Percentiles rank a stretch among this genome's conserved stretches.
Evolutionary conservation across 1,284 basidiomycete species (phyloP).

Genomic region (Neolentinus lepideus): DNA sequence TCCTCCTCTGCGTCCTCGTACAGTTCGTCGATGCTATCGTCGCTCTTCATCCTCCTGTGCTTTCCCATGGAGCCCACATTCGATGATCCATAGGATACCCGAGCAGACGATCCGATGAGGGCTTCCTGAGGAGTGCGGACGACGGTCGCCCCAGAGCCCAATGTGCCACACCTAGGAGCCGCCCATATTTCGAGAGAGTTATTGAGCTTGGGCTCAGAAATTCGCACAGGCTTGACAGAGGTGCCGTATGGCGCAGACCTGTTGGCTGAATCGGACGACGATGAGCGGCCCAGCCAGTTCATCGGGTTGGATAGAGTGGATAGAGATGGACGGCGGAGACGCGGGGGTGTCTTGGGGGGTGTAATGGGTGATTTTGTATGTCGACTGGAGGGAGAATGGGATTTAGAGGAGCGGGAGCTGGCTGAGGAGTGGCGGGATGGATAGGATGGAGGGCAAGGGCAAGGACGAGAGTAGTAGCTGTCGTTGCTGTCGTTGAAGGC

Average conservation of each 20-base stretch:
- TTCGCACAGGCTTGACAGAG: conserved; percentile 39
- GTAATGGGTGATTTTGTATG: conserved; percentile 7
- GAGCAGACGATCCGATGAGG: conserved; percentile 23
- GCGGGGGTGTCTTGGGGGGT: conserved; percentile 14
- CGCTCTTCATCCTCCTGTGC: conserved; percentile 1
- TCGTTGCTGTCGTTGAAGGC: background rate
- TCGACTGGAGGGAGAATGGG: background rate
- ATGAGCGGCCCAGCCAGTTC: conserved; percentile 26
- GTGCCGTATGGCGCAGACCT: background rate
- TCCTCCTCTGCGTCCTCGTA: conserved; percentile 18
- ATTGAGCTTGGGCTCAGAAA: conserved; percentile 55
- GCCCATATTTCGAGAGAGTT: conserved; percentile 37
- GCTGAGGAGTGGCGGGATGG: background rate
- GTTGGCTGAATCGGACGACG: conserved; percentile 17
- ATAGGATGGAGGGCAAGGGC: background rate
- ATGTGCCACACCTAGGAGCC: conserved; percentile 34
- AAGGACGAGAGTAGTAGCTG: background rate
- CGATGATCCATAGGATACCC: background rate
- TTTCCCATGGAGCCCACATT: background rate
- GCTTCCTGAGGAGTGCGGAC: conserved; percentile 75
- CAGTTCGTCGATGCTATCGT: background rate
- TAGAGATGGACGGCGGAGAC: conserved; percentile 23
- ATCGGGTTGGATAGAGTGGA: conserved; percentile 23
- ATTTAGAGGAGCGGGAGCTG: background rate
- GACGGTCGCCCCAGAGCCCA: conserved; percentile 62